Evolutionary conservation across 768 basidiomycete genomes (phyloP).

Genomic region (Tylopilus plumbeoviolaceoides): DNA sequence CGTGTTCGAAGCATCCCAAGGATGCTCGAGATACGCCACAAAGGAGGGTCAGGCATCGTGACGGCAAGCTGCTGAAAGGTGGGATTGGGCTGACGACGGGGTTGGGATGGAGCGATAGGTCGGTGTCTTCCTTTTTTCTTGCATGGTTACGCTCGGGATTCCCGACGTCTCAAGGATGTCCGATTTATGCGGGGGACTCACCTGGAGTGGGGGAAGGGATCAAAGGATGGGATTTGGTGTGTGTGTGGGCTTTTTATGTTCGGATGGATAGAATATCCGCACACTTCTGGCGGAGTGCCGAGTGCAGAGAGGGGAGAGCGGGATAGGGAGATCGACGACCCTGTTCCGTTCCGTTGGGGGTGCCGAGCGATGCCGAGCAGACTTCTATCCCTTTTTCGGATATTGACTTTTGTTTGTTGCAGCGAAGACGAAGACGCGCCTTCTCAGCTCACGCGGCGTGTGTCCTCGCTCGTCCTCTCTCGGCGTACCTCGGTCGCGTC

Average conservation of each 20-base stretch:
- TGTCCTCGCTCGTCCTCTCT: conserved; percentile 54
- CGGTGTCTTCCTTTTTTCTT: conserved; percentile 13
- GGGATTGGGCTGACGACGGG: conserved; percentile 71
- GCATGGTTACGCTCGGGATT: background rate
- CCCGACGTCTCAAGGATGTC: background rate
- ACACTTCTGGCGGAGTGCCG: background rate
- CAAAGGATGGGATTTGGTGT: background rate
- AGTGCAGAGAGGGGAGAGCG: background rate
- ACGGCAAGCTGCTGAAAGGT: conserved; percentile 52
- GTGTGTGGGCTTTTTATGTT: conserved; percentile 9
- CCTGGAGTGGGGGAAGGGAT: conserved; percentile 1
- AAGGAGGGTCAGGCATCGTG: conserved; percentile 57
- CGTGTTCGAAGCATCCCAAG: conserved; percentile 34
- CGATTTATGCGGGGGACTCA: conserved; percentile 2
- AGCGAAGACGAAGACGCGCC: conserved; percentile 76
- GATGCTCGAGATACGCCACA: conserved; percentile 56
- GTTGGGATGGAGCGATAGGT: conserved; percentile 75
- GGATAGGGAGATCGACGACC: conserved; percentile 2
- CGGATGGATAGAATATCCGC: conserved; percentile 7
- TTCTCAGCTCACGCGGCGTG: conserved; percentile 57
- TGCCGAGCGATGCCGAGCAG: conserved; percentile 4
- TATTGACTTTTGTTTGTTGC: conserved; percentile 10
- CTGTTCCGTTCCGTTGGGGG: background rate
- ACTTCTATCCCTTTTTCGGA: conserved; percentile 1
- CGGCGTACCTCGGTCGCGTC: conserved; percentile 40